phyloP scores from a whole-genome alignment of 2,329 filamentous ascomycete species.

The Colletotrichum sp. region DNA sequence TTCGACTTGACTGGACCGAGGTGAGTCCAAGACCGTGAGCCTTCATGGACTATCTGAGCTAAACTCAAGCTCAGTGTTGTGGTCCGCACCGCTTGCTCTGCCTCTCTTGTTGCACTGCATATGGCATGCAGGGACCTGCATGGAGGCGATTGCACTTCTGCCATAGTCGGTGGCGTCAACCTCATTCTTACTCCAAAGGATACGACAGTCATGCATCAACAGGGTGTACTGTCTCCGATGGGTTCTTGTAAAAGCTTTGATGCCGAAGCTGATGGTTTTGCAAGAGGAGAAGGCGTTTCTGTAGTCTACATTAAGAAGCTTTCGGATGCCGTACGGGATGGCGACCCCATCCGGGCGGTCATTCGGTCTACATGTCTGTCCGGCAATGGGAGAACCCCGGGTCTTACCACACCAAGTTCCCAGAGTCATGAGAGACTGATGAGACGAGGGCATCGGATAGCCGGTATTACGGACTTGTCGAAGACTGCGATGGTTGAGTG shows the following conservation, averaged over 20 bases:
- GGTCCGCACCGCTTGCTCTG: constrained; percentile 45
- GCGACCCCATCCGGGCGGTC: constrained; percentile 45
- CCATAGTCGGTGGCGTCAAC: constrained; percentile 40
- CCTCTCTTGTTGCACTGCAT: constrained; percentile 38
- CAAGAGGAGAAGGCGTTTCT: constrained; percentile 51
- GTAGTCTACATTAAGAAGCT: constrained; percentile 51
- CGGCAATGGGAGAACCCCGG: constrained; percentile 45
- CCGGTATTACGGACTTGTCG: constrained; percentile 27
- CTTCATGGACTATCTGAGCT: background rate
- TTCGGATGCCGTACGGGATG: constrained; percentile 48
- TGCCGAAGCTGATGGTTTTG: constrained; percentile 53
- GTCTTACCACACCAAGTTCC: constrained; percentile 43
- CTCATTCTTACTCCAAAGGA: constrained; percentile 37
- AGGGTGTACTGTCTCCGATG: constrained; percentile 38
- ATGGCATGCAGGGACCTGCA: constrained; percentile 37
- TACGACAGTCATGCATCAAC: constrained; percentile 33
- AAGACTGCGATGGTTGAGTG: constrained; percentile 39
- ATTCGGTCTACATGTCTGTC: constrained; percentile 41
- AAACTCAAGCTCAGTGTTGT: constrained; percentile 23
- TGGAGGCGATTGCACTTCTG: constrained; percentile 28
- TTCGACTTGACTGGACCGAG: constrained; percentile 36
- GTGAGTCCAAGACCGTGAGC: constrained; percentile 15
- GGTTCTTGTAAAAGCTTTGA: constrained; percentile 43
- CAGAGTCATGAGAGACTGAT: constrained; percentile 39
- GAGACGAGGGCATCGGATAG: constrained; percentile 36